These are phyloP conservation scores for Diaporthe citri DNA, from an alignment of 2,329 filamentous ascomycete genomes.

Conservation along the genomic window DNA sequence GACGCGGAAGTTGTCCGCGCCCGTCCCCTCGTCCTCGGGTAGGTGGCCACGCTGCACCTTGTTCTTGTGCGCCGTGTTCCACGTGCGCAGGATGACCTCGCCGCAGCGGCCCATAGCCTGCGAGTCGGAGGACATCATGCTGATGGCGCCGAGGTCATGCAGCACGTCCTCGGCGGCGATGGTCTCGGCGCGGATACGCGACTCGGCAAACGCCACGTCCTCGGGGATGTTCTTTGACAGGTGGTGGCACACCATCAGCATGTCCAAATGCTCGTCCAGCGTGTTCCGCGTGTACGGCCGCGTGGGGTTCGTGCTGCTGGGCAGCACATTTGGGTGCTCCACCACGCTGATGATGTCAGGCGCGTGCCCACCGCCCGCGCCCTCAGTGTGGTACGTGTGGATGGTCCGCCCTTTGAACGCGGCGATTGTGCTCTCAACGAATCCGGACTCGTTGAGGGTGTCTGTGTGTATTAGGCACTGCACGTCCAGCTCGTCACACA, in stretches of 20 bases:
- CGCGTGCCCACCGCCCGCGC: slow-evolving; percentile 92
- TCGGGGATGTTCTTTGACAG: slow-evolving; percentile 93
- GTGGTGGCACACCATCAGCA: slow-evolving; percentile 99
- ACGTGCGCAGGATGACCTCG: slow-evolving; percentile 91
- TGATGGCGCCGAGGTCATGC: slow-evolving; percentile 94
- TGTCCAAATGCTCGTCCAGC: slow-evolving; percentile 95
- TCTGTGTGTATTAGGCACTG: slow-evolving; percentile 97
- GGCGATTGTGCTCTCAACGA: slow-evolving; percentile 90
- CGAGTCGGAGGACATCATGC: slow-evolving; percentile 96
- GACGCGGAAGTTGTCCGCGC: slow-evolving; percentile 90
- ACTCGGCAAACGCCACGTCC: slow-evolving; percentile 95
- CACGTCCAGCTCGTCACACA: slow-evolving; percentile 92
- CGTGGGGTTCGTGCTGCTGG: slow-evolving; percentile 92
- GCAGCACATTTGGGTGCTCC: slow-evolving; percentile 88
- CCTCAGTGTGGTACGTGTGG: slow-evolving; percentile 97
- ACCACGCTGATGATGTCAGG: slow-evolving; percentile 97
- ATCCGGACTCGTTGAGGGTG: slow-evolving; percentile 96
- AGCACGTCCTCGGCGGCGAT: slow-evolving; percentile 97
- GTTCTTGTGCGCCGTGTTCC: slow-evolving; percentile 98
- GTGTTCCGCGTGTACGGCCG: slow-evolving; percentile 92
- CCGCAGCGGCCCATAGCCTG: slow-evolving; percentile 98
- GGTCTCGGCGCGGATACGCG: slow-evolving; percentile 92
- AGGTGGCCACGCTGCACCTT: slow-evolving; percentile 85
- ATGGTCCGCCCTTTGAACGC: slow-evolving; percentile 89
- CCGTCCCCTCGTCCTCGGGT: slow-evolving; percentile 81